Evolutionary conservation across 192 early-diverging fungal genomes (phyloP).

Genomic region (Endogone sp.): DNA sequence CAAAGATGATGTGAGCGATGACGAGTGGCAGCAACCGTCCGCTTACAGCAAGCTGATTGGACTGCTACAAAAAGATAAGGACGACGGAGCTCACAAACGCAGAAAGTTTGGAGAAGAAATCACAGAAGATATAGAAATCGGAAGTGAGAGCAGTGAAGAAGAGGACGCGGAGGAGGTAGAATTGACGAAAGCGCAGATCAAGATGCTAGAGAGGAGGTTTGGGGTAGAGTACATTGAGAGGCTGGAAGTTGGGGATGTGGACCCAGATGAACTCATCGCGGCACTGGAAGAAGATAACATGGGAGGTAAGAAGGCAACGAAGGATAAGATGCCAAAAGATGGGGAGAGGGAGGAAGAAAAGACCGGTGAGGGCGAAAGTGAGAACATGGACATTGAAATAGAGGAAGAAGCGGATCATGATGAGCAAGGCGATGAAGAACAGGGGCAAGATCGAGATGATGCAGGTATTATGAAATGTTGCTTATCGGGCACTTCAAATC

Average conservation of each 20-base stretch:
- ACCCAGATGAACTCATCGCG: conserved; percentile 3
- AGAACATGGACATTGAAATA: conserved; percentile 32
- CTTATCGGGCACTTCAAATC: too few species aligned
- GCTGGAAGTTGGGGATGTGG: neutral
- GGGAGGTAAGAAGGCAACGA: conserved; percentile 36
- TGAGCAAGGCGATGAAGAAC: conserved; percentile 33
- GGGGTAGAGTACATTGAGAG: conserved; percentile 1
- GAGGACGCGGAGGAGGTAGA: conserved; percentile 15
- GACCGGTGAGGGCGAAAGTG: conserved; percentile 38
- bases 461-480: conserved; percentile 25
- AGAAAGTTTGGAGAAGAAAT: conserved; percentile 49
- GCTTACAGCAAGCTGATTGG: conserved; percentile 56
- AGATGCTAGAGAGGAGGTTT: neutral
- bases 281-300: conserved; percentile 19
- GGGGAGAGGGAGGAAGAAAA: conserved; percentile 42
- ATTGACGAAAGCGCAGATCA: neutral
- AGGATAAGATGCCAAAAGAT: conserved; percentile 51
- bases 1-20: conserved; percentile 41
- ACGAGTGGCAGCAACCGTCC: conserved; percentile 44
- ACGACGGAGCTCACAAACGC: conserved; percentile 44
- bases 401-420: conserved; percentile 32
- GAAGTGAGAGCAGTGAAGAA: conserved; percentile 23
- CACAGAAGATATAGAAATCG: conserved; percentile 35
- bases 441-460: conserved; percentile 19
- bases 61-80: conserved; percentile 49